These are phyloP conservation scores for Papiliotrema terrestris DNA, from an alignment of 1,284 basidiomycete genomes.

Conservation along the genomic window DNA sequence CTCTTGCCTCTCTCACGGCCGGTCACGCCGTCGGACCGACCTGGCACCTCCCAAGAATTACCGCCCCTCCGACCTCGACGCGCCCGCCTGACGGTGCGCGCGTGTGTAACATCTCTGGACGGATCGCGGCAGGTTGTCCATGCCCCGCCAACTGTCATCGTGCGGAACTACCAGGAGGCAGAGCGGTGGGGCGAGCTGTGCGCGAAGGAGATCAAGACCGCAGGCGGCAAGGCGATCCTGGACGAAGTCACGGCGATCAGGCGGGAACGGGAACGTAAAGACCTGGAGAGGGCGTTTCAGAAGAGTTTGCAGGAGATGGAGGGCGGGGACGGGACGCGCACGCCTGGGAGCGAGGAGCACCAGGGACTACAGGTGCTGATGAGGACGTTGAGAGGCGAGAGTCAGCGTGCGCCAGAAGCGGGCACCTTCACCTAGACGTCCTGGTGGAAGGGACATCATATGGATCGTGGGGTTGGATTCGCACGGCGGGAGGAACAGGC, in stretches of 20 bases:
- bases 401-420: background rate
- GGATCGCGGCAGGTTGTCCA: constrained; percentile 69
- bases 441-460: background rate
- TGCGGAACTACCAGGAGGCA: constrained; percentile 57
- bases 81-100: constrained; percentile 61
- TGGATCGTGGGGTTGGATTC: background rate
- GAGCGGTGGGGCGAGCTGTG: constrained; percentile 65
- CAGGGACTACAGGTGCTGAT: constrained; percentile 4
- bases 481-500: background rate
- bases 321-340: constrained; percentile 6
- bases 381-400: constrained; percentile 3
- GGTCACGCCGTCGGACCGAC: constrained; percentile 23
- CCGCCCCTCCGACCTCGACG: constrained; percentile 20
- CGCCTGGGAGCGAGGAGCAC: constrained; percentile 1
- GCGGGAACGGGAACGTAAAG: constrained; percentile 58
- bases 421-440: background rate
- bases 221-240: constrained; percentile 71
- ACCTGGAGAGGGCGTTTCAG: constrained; percentile 41
- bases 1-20: constrained; percentile 10
- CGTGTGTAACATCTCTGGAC: constrained; percentile 74
- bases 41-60: constrained; percentile 12
- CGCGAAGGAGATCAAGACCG: constrained; percentile 61
- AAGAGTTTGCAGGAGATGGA: background rate
- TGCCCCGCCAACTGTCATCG: constrained; percentile 58
- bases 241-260: constrained; percentile 62